These are phyloP conservation scores for Microbotryum saponariae DNA, from an alignment of 1,284 basidiomycete species.

Conservation along the genomic window DNA sequence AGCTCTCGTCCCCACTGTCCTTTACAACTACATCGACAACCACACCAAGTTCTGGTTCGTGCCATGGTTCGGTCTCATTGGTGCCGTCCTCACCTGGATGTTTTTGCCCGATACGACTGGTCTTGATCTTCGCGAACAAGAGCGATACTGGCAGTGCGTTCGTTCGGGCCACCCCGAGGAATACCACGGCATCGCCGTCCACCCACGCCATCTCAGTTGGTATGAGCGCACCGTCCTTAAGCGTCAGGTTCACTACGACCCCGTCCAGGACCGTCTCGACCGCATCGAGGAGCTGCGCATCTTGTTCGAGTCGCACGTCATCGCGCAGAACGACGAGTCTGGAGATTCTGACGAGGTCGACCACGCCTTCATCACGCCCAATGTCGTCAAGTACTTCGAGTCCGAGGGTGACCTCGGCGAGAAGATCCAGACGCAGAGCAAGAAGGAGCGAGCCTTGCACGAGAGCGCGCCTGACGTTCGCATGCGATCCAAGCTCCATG, in stretches of 20 bases:
- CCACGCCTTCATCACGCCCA: slow-evolving; percentile 28
- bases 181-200: slow-evolving; percentile 52
- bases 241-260: slow-evolving; percentile 48
- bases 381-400: slow-evolving; percentile 29
- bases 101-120: slow-evolving; percentile 50
- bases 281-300: slow-evolving; percentile 48
- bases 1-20: slow-evolving; percentile 40
- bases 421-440: slow-evolving; percentile 18
- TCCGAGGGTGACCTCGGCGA: slow-evolving; percentile 12
- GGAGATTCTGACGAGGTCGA: slow-evolving; percentile 21
- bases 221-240: slow-evolving; percentile 47
- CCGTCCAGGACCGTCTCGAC: slow-evolving; percentile 46
- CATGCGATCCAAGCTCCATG: slow-evolving; percentile 16
- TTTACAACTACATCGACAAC: slow-evolving; percentile 41
- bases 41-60: slow-evolving; percentile 49
- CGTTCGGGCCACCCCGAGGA: slow-evolving; percentile 45
- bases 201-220: slow-evolving; percentile 48
- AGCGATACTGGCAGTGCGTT: slow-evolving; percentile 51
- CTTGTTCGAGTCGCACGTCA: slow-evolving; percentile 39
- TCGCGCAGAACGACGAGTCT: slow-evolving; percentile 19
- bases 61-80: slow-evolving; percentile 49
- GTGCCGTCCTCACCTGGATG: slow-evolving; percentile 45
- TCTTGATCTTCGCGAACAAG: slow-evolving; percentile 50
- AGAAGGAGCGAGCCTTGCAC: slow-evolving; percentile 24
- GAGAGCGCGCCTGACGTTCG: slow-evolving; percentile 3